Percentiles rank a stretch among this genome's conserved stretches.
Conservation (phyloP, 139 green algal genomes). For the Nannochloris sp. region DNA sequence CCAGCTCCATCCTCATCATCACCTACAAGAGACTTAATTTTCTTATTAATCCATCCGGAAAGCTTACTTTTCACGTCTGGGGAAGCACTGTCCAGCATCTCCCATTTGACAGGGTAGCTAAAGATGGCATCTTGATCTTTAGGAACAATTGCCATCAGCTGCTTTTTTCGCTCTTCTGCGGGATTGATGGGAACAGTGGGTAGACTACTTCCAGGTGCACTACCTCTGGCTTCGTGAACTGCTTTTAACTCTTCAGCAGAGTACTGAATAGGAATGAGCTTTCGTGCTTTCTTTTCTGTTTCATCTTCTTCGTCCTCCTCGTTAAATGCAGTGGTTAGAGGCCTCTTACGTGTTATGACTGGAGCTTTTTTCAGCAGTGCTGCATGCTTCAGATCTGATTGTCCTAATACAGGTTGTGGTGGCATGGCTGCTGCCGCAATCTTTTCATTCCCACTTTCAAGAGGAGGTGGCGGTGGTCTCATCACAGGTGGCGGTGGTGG, state of each 20-base stretch:
- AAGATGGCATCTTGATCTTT: conserved; percentile 65
- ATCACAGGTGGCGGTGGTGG: too few relatives aligned
- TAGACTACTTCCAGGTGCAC: too few relatives aligned
- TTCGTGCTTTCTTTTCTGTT: conserved; percentile 26
- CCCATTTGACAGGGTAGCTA: conserved; percentile 66
- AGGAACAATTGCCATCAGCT: conserved; percentile 72
- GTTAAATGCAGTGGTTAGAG: conserved; percentile 37
- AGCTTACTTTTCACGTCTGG: conserved; percentile 33
- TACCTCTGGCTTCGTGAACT: conserved; percentile 10
- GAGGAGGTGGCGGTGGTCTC: too few relatives aligned
- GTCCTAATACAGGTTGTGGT: too few relatives aligned
- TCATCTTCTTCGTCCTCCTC: conserved; percentile 66
- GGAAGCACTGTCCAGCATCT: conserved; percentile 43
- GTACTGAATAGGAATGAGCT: conserved; percentile 59
- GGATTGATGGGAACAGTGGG: not conserved
- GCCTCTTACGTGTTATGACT: not conserved
- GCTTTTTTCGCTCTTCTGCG: conserved; percentile 15
- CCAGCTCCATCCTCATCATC: conserved; percentile 44
- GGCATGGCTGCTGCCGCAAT: too few relatives aligned
- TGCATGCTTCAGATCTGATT: too few relatives aligned
- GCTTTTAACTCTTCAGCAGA: conserved; percentile 61
- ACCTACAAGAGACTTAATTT: conserved; percentile 65
- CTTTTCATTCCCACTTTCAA: too few relatives aligned
- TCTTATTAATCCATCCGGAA: conserved; percentile 64
- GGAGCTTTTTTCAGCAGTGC: too few relatives aligned